Evolutionary conservation across 1,284 basidiomycete genomes (phyloP), one percentile per base, ranked within the genome.

Genomic region (Vanrija sp.): DNA sequence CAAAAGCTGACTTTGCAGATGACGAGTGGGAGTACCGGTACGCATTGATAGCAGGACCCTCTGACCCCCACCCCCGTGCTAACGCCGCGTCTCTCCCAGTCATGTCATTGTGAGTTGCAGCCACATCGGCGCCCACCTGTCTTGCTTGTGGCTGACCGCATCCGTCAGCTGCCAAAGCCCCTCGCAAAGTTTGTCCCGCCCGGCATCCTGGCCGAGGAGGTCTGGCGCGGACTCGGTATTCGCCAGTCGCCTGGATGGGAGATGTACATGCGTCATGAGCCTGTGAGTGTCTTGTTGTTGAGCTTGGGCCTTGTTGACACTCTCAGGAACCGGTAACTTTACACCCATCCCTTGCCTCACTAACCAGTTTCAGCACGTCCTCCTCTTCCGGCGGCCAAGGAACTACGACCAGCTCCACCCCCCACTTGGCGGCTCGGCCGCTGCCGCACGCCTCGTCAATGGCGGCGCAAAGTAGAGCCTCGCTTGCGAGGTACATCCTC

Each of bases 191-290:
- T 66, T 53, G 62, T 71, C 23, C 76, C 76, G 16, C 60, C 72
- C 8, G 76, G 76, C 21, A 65, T 78, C 16, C 69, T 71, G 46
- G 47, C 70, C 5, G 76, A 78, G 58, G 72, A 74, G 48, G 66
- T 72, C 18, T 78, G 76, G 76, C 61, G 76, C 54, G 72, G 73
- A 16, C 66, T 77, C 26, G 76, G 76, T 7, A 75, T 78, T 50
- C 65, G 75, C 52, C 76, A 78, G 56, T 73, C 71, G 39, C 73
- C 73, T 45, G 75, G 76, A 52, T 78, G 76, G 76, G 71, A 77
- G 63, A 77, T 77, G 74, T 78, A 77, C 68, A 75, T 78, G 69
- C 69, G 76, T 21, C 76, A 78, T 48, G 74, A 76, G 28, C 73
- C 73, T 52, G 73, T 75, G 43, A 68, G 73, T 68, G 9, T 29